Base-by-base conservation (phyloP, 768 basidiomycete species). In the Kwoniella pini region DNA sequence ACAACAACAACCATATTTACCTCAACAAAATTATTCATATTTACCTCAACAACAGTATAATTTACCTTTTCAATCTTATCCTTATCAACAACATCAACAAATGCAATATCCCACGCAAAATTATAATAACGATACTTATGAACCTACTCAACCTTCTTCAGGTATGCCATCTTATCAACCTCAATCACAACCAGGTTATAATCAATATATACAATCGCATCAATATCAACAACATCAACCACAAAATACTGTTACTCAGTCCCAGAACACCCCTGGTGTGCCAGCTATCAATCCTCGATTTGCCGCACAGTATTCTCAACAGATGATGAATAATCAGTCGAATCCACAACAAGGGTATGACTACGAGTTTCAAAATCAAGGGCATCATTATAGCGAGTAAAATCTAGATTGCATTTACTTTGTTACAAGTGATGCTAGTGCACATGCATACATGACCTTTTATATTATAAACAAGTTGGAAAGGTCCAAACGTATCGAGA, bases 201-300 rank as follows among this genome's bases (percentile, higher is more conserved):
- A 33, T 38, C 50, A 52, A 33, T 44, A 55, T 24, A 30, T 11
- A 9, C 48, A 42, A 55, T 46, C 33, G 28, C 54, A 38, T 13
- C 52, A 45, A n/a, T 44, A 49, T 21, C 54, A 53, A 31, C 48
- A 33, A 24, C 33, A 50, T 3, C 50, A 40, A 26, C 51, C 21
- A n/a, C 51, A 53, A 45, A 21, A 31, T 26, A 26, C 11, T 24
- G 9, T 6, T 19, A 27, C 11, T n/a, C 43, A 19, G 19, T 17
- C 27, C 33, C 52, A 33, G 24, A 11, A 39, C n/a, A 11, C 40
- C 9, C 7, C 40, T 4, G 50, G 52, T 24, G 67, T 40, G 19
- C 71, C 71, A 9, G 74, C 71, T 10, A 75, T 75, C 63, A 75
- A 75, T 56, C 74, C 74, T 13, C 38, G 68, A 19, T 75, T 75